phyloP scores from a whole-genome alignment of 2,329 filamentous ascomycete genomes.

The Monosporascus sp. region DNA sequence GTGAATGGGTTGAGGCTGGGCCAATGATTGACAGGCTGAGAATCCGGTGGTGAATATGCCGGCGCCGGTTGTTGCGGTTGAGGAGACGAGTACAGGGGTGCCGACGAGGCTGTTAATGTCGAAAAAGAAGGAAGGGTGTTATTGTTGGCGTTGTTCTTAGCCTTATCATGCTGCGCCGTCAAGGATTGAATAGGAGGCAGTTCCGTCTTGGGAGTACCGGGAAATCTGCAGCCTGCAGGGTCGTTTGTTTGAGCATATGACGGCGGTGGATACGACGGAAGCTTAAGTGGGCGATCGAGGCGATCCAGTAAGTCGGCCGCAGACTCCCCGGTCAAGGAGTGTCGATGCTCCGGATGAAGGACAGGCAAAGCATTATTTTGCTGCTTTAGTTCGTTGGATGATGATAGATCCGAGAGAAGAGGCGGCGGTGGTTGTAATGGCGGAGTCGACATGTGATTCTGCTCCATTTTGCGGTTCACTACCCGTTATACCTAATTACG shows the following conservation, averaged over 20 bases:
- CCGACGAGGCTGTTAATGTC: conserved; percentile 30
- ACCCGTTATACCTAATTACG: not conserved
- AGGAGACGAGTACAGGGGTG: conserved; percentile 18
- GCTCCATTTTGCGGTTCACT: not conserved
- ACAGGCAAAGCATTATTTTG: conserved; percentile 7
- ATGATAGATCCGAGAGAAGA: not conserved
- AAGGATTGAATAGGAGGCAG: conserved; percentile 37
- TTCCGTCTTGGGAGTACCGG: conserved; percentile 31
- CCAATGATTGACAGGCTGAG: conserved; percentile 34
- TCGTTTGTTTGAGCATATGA: conserved; percentile 32
- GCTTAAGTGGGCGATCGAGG: conserved; percentile 25
- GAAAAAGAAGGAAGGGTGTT: conserved; percentile 38
- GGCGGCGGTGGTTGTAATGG: conserved; percentile 1
- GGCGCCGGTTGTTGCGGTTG: conserved; percentile 18
- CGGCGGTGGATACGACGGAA: conserved; percentile 31
- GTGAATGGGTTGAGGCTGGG: conserved; percentile 44
- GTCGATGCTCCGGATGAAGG: conserved; percentile 13
- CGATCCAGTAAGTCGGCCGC: conserved; percentile 16
- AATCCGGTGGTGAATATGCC: conserved; percentile 18
- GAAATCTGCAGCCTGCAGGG: conserved; percentile 24
- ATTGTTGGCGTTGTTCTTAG: conserved; percentile 14
- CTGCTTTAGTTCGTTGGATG: not conserved
- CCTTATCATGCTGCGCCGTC: conserved; percentile 18
- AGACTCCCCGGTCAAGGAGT: conserved; percentile 14
- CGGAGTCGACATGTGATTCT: not conserved